Conservation (phyloP, 345 rosid genomes). For the Salix koriyanagi region DNA sequence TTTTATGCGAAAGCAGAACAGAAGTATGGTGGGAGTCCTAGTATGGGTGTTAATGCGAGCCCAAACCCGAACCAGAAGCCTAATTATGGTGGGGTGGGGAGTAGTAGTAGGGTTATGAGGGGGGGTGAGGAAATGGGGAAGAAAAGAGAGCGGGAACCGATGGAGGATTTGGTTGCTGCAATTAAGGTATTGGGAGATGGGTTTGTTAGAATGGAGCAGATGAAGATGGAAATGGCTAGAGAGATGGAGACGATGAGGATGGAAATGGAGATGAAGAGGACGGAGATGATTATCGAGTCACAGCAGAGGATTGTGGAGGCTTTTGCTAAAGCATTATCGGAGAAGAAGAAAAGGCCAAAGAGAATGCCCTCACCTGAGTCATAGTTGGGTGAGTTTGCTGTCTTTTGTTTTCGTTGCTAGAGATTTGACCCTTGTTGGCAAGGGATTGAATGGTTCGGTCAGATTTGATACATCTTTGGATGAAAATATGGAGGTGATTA, state of each 20-base stretch:
- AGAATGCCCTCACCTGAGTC: constrained; percentile 3
- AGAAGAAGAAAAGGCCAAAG: constrained; percentile 40
- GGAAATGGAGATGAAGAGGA: constrained; percentile 91
- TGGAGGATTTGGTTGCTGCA: constrained; percentile 75
- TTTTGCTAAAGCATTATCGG: constrained; percentile 57
- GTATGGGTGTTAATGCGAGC: constrained; percentile 5
- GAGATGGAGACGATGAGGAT: constrained; percentile 84
- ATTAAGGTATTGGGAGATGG: constrained; percentile 80
- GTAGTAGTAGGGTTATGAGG: constrained; percentile 37
- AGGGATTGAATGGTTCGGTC: background rate
- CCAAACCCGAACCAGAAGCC: constrained; percentile 1
- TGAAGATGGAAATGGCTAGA: constrained; percentile 85
- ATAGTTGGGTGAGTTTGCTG: background rate
- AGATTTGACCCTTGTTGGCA: background rate
- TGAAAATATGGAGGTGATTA: background rate
- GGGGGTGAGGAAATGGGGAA: constrained; percentile 36
- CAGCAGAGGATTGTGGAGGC: constrained; percentile 79
- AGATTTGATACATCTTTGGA: background rate
- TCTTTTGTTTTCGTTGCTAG: background rate
- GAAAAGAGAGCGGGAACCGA: constrained; percentile 41
- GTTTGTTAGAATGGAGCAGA: constrained; percentile 74
- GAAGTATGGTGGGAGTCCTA: constrained; percentile 16
- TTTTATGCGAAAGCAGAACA: constrained; percentile 9
- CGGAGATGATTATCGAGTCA: constrained; percentile 77
- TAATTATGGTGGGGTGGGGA: constrained; percentile 9